Evolutionary conservation across 1,284 basidiomycete genomes (phyloP).

Genomic region (Cystobasidiaceae sp.): DNA sequence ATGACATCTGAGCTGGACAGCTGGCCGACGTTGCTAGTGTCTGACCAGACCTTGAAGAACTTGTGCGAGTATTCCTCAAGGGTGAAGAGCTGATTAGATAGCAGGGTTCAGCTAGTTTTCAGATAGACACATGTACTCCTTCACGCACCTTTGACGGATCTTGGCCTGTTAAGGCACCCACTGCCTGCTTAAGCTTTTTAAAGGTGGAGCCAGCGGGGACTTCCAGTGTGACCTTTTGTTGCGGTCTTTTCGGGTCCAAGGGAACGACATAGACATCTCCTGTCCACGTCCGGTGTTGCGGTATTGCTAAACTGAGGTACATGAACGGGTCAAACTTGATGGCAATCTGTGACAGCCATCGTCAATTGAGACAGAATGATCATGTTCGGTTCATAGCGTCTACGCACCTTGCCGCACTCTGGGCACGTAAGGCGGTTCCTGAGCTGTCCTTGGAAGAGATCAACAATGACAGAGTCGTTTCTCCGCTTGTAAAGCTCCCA

Average conservation of each 20-base stretch:
- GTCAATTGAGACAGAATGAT: background rate
- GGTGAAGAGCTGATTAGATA: constrained; percentile 59
- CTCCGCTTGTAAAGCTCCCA: constrained; percentile 96
- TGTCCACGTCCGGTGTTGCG: constrained; percentile 79
- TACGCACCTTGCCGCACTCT: constrained; percentile 81
- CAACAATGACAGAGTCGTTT: constrained; percentile 97
- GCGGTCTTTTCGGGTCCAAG: constrained; percentile 61
- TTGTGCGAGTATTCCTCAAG: constrained; percentile 66
- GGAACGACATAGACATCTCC: constrained; percentile 73
- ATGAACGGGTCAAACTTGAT: constrained; percentile 99
- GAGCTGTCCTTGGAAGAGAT: constrained; percentile 97
- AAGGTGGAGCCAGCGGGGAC: constrained; percentile 71
- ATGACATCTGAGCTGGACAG: constrained; percentile 59
- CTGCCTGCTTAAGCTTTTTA: constrained; percentile 61
- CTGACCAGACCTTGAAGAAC: constrained; percentile 74
- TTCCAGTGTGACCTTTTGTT: constrained; percentile 67
- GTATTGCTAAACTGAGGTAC: constrained; percentile 94
- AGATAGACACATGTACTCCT: background rate
- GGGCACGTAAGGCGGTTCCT: constrained; percentile 87
- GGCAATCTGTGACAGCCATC: constrained; percentile 63
- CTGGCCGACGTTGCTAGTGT: constrained; percentile 60
- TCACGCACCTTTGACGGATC: too few species aligned
- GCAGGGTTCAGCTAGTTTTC: background rate
- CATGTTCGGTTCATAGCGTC: background rate
- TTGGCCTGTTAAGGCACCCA: constrained; percentile 48